A percentile compares a stretch with the other conserved stretches of the same genome.
Conservation (phyloP, 2,329 filamentous ascomycete species). For the Juglanconis sp. region DNA sequence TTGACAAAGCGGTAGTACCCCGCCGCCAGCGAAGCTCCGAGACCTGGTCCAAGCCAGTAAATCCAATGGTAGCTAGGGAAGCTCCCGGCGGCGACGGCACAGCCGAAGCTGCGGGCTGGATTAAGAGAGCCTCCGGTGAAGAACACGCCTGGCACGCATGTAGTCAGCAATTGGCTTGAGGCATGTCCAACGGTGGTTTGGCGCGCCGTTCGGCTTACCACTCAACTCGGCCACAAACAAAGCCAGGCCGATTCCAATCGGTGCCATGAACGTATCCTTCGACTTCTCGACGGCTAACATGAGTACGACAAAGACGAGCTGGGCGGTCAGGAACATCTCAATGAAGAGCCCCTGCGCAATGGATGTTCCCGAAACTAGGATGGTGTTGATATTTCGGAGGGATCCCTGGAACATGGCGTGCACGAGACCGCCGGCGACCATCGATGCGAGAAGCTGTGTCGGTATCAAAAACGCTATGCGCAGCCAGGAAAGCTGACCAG, state of each 20-base stretch:
- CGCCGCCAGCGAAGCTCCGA: constrained; percentile 40
- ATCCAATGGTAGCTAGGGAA: constrained; percentile 42
- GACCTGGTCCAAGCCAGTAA: constrained; percentile 42
- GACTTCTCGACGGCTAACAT: constrained; percentile 68
- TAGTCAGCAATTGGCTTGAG: not conserved
- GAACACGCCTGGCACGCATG: constrained; percentile 28
- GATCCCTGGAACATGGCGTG: constrained; percentile 46
- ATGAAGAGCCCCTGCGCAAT: constrained; percentile 56
- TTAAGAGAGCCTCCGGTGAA: constrained; percentile 40
- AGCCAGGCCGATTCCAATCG: constrained; percentile 63
- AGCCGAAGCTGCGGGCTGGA: constrained; percentile 41
- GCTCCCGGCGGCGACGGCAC: constrained; percentile 33
- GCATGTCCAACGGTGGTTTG: not conserved
- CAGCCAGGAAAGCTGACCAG: constrained; percentile 43
- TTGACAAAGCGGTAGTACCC: constrained; percentile 41
- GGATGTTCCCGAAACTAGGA: constrained; percentile 41
- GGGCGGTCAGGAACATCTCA: constrained; percentile 58
- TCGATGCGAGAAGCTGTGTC: constrained; percentile 51
- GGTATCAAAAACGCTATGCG: constrained; percentile 46
- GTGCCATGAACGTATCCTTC: constrained; percentile 62
- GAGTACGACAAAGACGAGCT: constrained; percentile 58
- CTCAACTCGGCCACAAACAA: constrained; percentile 52
- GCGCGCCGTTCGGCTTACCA: constrained; percentile 24
- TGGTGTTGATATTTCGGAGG: constrained; percentile 43
- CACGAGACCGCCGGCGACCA: constrained; percentile 54